These are phyloP conservation scores for Didymella lethalis DNA, from an alignment of 2,329 filamentous ascomycete genomes.

Conservation along the genomic window DNA sequence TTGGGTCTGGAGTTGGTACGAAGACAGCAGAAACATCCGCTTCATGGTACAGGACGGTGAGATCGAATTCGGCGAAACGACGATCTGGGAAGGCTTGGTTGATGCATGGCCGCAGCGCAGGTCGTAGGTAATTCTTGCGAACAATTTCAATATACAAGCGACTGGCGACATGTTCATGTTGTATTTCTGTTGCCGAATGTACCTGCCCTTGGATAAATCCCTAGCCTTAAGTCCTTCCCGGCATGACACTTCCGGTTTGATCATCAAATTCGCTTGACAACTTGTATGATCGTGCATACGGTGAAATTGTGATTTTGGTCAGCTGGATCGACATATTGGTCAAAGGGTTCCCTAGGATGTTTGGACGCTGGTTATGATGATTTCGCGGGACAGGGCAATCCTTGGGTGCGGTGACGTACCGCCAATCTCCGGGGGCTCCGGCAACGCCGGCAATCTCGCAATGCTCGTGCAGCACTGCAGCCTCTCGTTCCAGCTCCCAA, in stretches of 20 bases:
- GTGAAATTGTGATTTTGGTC: too few relatives aligned
- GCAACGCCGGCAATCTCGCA: background rate
- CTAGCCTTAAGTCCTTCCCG: too few relatives aligned
- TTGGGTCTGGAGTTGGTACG: conserved; percentile 52
- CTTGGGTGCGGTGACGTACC: background rate
- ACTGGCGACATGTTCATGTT: background rate
- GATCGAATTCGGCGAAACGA: conserved; percentile 39
- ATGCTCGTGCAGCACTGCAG: background rate
- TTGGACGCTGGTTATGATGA: background rate
- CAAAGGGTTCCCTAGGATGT: background rate
- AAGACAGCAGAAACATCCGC: conserved; percentile 26
- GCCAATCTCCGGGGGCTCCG: background rate
- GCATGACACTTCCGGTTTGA: too few relatives aligned
- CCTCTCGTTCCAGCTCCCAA: background rate
- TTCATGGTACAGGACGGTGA: conserved; percentile 29
- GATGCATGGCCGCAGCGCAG: conserved; percentile 22
- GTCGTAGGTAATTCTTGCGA: background rate
- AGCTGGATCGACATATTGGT: too few relatives aligned
- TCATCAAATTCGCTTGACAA: too few relatives aligned
- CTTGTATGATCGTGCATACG: too few relatives aligned
- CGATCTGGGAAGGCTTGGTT: conserved; percentile 29
- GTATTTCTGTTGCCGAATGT: too few relatives aligned
- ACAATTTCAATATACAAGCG: background rate
- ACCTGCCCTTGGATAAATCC: too few relatives aligned
- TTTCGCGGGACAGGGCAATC: background rate